A percentile compares a stretch with the other conserved stretches of the same genome.
These are phyloP conservation scores for Lipomyces starkeyi DNA, from an alignment of 805 yeast species.

Conservation along the genomic window DNA sequence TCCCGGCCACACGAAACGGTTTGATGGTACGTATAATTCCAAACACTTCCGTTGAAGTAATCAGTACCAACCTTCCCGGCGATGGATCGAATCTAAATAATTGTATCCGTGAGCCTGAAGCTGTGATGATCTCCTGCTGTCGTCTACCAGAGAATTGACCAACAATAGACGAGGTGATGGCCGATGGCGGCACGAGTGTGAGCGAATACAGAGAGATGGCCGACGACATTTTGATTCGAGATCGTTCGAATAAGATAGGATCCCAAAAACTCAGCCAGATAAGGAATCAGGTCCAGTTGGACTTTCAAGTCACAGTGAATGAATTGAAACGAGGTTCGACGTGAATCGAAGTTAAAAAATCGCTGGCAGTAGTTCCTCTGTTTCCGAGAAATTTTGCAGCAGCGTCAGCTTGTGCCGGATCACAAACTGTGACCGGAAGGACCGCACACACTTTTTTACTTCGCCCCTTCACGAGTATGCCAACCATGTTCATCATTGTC, in stretches of 20 bases:
- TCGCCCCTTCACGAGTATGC: too few species aligned
- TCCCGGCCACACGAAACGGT: slow-evolving; percentile 59
- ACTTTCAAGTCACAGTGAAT: not conserved
- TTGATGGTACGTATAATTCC: slow-evolving; percentile 62
- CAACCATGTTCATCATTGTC: too few species aligned
- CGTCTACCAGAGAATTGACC: slow-evolving; percentile 70
- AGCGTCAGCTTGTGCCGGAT: not conserved
- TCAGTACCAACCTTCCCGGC: slow-evolving; percentile 59
- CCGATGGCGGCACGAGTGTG: slow-evolving; percentile 68
- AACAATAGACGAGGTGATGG: slow-evolving; percentile 59
- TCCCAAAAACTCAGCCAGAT: not conserved
- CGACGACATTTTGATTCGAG: not conserved
- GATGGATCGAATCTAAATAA: slow-evolving; percentile 59
- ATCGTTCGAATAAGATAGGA: not conserved
- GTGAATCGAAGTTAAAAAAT: not conserved
- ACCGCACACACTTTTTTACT: too few species aligned
- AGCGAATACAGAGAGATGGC: slow-evolving; percentile 61
- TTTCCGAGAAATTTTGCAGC: not conserved
- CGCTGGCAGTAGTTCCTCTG: not conserved
- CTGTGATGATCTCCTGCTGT: slow-evolving; percentile 67
- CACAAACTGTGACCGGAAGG: not conserved
- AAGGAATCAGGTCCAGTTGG: not conserved
- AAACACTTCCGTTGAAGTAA: slow-evolving; percentile 57
- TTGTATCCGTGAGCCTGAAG: slow-evolving; percentile 61
- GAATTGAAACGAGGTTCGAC: not conserved